These are phyloP conservation scores for Neurospora sp. DNA, from an alignment of 495 filamentous ascomycete genomes.

Conservation along the genomic window DNA sequence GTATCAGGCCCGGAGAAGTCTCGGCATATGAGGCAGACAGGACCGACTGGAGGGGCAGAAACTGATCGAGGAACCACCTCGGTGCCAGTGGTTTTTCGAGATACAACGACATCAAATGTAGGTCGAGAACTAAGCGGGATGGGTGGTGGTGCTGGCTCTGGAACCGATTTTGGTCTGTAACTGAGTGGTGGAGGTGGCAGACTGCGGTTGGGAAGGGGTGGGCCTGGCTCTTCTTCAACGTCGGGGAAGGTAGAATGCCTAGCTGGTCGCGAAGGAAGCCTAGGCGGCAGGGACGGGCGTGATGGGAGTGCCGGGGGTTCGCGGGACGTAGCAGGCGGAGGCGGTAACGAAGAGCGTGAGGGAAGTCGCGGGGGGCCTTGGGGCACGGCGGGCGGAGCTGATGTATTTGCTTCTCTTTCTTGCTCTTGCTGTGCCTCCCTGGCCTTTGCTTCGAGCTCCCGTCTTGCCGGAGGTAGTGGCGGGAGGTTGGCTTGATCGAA, in stretches of 20 bases:
- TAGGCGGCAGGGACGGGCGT: constrained; percentile 26
- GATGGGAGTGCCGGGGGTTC: constrained; percentile 15
- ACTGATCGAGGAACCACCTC: constrained; percentile 6
- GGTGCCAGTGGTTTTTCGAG: constrained; percentile 15
- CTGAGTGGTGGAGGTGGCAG: constrained; percentile 30
- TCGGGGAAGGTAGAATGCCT: constrained; percentile 11
- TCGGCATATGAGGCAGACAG: constrained; percentile 65
- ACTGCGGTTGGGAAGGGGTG: constrained; percentile 24
- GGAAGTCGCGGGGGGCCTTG: background rate
- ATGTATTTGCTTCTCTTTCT: constrained; percentile 9
- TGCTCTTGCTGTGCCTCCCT: constrained; percentile 18
- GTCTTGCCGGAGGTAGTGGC: constrained; percentile 35
- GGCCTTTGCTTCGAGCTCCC: constrained; percentile 36
- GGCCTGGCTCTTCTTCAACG: constrained; percentile 9
- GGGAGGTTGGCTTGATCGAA: constrained; percentile 41
- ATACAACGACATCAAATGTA: constrained; percentile 27
- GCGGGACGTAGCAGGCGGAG: constrained; percentile 2
- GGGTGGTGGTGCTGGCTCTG: constrained; percentile 29
- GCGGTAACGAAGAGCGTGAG: constrained; percentile 6
- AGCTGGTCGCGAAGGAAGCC: constrained; percentile 30
- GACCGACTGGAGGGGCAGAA: constrained; percentile 8
- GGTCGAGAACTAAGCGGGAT: constrained; percentile 38
- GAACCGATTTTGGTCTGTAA: constrained; percentile 13
- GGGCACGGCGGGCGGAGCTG: background rate
- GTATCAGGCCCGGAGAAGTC: constrained; percentile 76